Evolutionary conservation across 345 rosid species (phyloP).

Genomic region (Bretschneidera sinensis): DNA sequence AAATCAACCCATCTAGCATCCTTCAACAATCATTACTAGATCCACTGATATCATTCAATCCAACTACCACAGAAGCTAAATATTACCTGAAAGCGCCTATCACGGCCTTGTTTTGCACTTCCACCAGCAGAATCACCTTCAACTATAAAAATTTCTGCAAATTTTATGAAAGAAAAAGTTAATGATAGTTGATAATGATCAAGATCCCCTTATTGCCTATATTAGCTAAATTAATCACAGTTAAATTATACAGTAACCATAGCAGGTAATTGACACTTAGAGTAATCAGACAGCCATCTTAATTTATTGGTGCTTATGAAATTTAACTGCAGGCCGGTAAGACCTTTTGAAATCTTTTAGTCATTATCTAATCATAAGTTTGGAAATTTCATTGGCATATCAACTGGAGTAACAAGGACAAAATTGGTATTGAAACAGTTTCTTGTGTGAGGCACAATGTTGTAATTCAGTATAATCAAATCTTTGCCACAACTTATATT

Average conservation of each 20-base stretch:
- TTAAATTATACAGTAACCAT: not conserved
- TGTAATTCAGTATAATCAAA: too few relatives aligned
- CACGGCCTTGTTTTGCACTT: conserved; percentile 99
- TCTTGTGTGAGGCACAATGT: too few relatives aligned
- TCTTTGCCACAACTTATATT: too few relatives aligned
- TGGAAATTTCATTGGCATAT: too few relatives aligned
- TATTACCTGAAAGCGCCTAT: conserved; percentile 92
- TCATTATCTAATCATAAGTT: too few relatives aligned
- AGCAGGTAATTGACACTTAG: not conserved
- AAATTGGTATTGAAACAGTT: too few relatives aligned
- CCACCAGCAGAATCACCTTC: conserved; percentile 99
- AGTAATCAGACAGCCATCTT: not conserved
- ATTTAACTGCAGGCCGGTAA: too few relatives aligned
- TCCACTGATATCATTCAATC: not conserved
- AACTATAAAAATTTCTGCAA: conserved; percentile 89
- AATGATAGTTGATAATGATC: not conserved
- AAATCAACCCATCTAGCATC: not conserved
- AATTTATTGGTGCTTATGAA: too few relatives aligned
- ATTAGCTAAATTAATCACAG: not conserved
- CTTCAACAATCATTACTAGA: not conserved
- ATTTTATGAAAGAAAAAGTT: conserved; percentile 3
- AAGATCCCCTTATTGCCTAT: not conserved
- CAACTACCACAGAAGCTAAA: not conserved
- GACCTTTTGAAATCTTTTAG: too few relatives aligned
- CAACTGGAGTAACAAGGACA: too few relatives aligned